Evolutionary conservation across 2,329 filamentous ascomycete species (phyloP), one percentile per base, ranked within the genome.

Genomic region (Penicillium sumatraense): DNA sequence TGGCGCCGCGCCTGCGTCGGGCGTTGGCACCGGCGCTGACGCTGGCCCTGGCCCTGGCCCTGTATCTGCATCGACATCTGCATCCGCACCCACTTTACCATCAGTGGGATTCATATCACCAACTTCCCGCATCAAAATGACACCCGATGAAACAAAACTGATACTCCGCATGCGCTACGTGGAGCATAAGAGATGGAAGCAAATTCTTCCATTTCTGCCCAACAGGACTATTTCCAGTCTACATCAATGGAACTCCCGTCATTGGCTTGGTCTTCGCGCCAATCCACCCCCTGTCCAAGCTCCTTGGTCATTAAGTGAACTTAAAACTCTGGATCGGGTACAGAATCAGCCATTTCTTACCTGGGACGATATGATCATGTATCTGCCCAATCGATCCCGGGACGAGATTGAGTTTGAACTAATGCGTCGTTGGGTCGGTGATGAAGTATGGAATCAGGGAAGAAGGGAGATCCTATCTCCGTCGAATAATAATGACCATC

Each of bases 381-480:
- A 57, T n/a, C 51, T 75, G n/a, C 68, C 68, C 6, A 59, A 62
- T 26, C 67, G 71, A 20, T 64, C 68, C 14, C 59, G 60, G 40
- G 54, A 62, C 18, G 71, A 73, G 49, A 62, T 73, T 26, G 72
- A 75, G 50, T 69, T 68, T 54, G 66, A 74, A 47, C 52, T 74
- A 50, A 56, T 75, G 53, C 62, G 64, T 49, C 59, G 68, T 21
- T 75, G 70, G 69, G 66, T 59, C 41, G 63, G 63, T 10, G 62
- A 63, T 36, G 59, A 62, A 16, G 54, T 55, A 24, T 60, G 54
- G 56, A 54, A 51, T 41, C 47, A 53, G 9, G 49, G 58, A 10
- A 33, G 45, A 3, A 29, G 16, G 20, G n/a, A n/a, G n/a, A 11
- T 4, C 21, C 31, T 10, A 8, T 36, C 40, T 47, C 38, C 29